Base-by-base conservation (phyloP, 441 rosid genomes). In the Hura crepitans region DNA sequence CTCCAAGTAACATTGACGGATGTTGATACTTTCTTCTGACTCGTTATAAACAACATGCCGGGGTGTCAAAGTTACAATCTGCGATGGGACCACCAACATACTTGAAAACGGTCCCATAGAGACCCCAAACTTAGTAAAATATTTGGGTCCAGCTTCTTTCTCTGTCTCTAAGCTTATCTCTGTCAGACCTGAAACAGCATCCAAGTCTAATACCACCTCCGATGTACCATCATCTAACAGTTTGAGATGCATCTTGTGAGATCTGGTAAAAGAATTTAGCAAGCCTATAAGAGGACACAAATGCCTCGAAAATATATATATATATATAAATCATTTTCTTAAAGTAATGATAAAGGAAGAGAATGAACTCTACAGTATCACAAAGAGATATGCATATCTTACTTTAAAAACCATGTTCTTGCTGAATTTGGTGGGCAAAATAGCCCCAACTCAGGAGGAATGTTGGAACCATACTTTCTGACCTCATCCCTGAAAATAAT, bases 131-230 rank as follows among this genome's bases (percentile, higher is more conserved):
- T 87, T 92, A 39, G 81, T 74, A 74, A 89, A 78, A 83, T 75
- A 82, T 76, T 78, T 86, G 67, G 74, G 64, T 75, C 89, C 87
- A 63, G 84, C 77, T 75, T 83, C 84, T 77, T 85, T 81, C 69
- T 81, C 81, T 63, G 75, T 79, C 80, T 84, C 93, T 79, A 92
- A 80, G 80, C 86, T 84, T 78, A 88, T 71, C 81, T 95, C 99
- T 66, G 99, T 81, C 67, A 83, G 87, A 77, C 97, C 99, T 73
- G 99, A 95, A 74, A 95, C 78, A 75, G 91, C 84, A 84, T 89
- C 94, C 77, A 92, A 81, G 84, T 95, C 91, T 72, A 95, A 69
- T 74, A 79, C 42, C 68, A 91, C 83, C 80, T 89, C 89, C 45
- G 86, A 85, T 70, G 86, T 81, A 74, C 50, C 71, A 67, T 80